These are phyloP conservation scores for Tolypocladium ovalisporum DNA, from an alignment of 2,329 filamentous ascomycete species.

Conservation along the genomic window DNA sequence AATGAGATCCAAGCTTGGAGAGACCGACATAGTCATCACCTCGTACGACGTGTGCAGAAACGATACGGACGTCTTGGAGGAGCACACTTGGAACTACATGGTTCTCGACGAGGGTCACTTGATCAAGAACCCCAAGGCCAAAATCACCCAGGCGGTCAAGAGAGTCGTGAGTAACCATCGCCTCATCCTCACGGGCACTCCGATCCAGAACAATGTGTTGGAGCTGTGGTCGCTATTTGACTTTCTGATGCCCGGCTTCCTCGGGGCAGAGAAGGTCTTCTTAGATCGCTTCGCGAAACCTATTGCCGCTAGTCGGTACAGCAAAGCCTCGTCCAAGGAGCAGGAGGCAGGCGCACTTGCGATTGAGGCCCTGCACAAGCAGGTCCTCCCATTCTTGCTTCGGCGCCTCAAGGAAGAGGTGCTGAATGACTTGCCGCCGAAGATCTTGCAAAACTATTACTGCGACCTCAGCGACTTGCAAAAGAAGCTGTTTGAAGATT, in stretches of 20 bases:
- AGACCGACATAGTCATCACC: constrained; percentile 88
- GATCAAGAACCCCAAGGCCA: constrained; percentile 97
- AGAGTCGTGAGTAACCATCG: constrained; percentile 83
- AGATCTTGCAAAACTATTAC: constrained; percentile 99
- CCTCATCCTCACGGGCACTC: constrained; percentile 90
- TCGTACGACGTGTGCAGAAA: constrained; percentile 98
- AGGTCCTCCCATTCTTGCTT: constrained; percentile 91
- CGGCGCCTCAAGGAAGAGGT: constrained; percentile 97
- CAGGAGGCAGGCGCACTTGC: constrained; percentile 94
- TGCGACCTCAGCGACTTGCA: constrained; percentile 94
- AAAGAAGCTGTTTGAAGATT: constrained; percentile 91
- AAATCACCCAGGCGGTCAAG: constrained; percentile 91
- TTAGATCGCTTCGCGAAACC: constrained; percentile 90
- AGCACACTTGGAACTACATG: constrained; percentile 92
- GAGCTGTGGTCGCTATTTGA: constrained; percentile 98
- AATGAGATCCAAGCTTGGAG: constrained; percentile 56
- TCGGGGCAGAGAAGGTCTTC: constrained; percentile 92
- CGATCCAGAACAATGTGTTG: constrained; percentile 95
- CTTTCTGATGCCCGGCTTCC: constrained; percentile 97
- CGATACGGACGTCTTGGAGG: constrained; percentile 73
- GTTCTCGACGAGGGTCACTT: constrained; percentile 95
- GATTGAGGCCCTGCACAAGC: constrained; percentile 97
- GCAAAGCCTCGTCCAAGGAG: constrained; percentile 95
- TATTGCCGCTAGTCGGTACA: constrained; percentile 86
- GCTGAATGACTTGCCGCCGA: constrained; percentile 87